These are phyloP conservation scores for Phytophthora sp. DNA, from an alignment of 352 stramenopile species.

Conservation along the genomic window DNA sequence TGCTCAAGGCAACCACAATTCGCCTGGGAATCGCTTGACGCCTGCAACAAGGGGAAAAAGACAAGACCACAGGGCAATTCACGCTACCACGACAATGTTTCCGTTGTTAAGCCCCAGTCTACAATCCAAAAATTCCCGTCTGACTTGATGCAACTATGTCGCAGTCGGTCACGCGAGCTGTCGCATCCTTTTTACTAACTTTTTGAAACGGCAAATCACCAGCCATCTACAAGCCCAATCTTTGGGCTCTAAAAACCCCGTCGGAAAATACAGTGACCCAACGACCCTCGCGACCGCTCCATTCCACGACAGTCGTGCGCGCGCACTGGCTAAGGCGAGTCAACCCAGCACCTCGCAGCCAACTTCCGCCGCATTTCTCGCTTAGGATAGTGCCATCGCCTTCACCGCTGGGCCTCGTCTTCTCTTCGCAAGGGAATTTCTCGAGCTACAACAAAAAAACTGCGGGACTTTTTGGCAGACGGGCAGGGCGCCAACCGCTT, in stretches of 20 bases:
- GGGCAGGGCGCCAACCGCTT: slow-evolving; percentile 6
- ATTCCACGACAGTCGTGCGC: slow-evolving; percentile 28
- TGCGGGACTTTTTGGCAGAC: slow-evolving; percentile 18
- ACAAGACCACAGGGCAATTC: slow-evolving; percentile 17
- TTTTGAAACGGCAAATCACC: slow-evolving; percentile 28
- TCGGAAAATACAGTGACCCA: slow-evolving; percentile 18
- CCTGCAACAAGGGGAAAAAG: slow-evolving; percentile 8
- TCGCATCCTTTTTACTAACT: slow-evolving; percentile 5
- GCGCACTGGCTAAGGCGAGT: background rate
- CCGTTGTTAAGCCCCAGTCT: too few species aligned
- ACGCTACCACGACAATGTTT: slow-evolving; percentile 13
- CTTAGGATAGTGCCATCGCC: slow-evolving; percentile 1
- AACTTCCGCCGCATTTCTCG: background rate
- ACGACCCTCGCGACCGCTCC: slow-evolving; percentile 4
- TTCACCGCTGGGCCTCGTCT: background rate
- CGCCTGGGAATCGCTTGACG: background rate
- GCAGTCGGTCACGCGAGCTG: slow-evolving; percentile 12
- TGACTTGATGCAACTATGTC: slow-evolving; percentile 1
- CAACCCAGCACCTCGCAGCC: background rate
- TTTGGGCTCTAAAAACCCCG: slow-evolving; percentile 28
- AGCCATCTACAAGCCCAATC: slow-evolving; percentile 19
- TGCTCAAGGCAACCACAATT: slow-evolving; percentile 15
- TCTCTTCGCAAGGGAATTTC: slow-evolving; percentile 20
- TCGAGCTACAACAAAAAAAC: slow-evolving; percentile 25
- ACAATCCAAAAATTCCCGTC: too few species aligned